phyloP scores from a whole-genome alignment of 2,329 filamentous ascomycete genomes.

The Penicillium sp. region DNA sequence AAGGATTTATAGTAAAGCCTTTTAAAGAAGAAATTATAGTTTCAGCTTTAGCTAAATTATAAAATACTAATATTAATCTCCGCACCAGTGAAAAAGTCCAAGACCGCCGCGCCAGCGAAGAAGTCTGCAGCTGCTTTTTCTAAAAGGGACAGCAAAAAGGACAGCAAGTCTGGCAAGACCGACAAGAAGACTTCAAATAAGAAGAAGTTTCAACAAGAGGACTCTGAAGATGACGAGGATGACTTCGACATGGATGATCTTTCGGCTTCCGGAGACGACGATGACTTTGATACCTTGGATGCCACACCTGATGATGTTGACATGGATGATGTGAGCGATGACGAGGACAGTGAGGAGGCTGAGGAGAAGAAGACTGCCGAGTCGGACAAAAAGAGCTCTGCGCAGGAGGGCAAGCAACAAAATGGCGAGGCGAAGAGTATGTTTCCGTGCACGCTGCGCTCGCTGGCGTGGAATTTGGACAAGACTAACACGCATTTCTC shows the following conservation, averaged over 20 bases:
- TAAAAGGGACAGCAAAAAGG: conserved; percentile 37
- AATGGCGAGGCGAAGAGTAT: conserved; percentile 30
- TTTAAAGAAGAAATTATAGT: too few relatives aligned
- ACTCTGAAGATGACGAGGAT: conserved; percentile 47
- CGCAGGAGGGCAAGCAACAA: conserved; percentile 13
- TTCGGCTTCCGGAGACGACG: conserved; percentile 43
- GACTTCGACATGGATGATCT: conserved; percentile 59
- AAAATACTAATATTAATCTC: too few relatives aligned
- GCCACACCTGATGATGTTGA: conserved; percentile 29
- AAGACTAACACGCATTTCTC: conserved; percentile 12
- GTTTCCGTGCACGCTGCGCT: conserved; percentile 3
- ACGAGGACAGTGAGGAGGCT: conserved; percentile 43
- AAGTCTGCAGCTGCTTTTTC: conserved; percentile 21
- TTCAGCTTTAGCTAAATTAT: too few relatives aligned
- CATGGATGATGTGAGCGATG: conserved; percentile 50
- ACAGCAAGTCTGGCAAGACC: conserved; percentile 33
- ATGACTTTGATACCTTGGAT: conserved; percentile 25
- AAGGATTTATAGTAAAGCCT: too few relatives aligned
- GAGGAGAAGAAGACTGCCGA: conserved; percentile 23
- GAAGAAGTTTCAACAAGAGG: conserved; percentile 39
- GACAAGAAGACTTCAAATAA: conserved; percentile 38
- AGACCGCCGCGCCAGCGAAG: conserved; percentile 29
- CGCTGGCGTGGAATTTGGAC: neutral
- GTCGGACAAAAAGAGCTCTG: conserved; percentile 14
- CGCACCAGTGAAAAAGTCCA: conserved; percentile 30